Conservation (phyloP, 2,329 filamentous ascomycete genomes). For the Cyanodermella asteris region DNA sequence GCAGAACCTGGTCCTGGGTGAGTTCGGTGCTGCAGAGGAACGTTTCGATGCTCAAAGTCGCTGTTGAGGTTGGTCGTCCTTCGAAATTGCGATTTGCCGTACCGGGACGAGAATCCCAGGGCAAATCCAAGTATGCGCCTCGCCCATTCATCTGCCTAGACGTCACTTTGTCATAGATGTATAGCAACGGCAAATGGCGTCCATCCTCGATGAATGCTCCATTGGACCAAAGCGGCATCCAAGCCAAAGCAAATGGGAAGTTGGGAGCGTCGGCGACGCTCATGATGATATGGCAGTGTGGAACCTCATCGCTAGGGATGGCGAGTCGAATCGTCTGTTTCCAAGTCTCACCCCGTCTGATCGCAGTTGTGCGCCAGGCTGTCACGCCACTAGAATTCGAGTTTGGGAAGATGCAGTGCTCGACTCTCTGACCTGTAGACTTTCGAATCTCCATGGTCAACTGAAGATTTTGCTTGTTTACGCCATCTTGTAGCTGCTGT, state of each 20-base stretch:
- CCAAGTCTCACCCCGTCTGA: constrained; percentile 65
- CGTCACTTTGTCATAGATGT: constrained; percentile 81
- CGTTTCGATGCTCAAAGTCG: constrained; percentile 57
- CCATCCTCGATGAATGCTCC: constrained; percentile 81
- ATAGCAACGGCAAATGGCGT: constrained; percentile 56
- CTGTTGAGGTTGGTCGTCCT: constrained; percentile 44
- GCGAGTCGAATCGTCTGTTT: constrained; percentile 68
- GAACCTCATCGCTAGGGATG: constrained; percentile 58
- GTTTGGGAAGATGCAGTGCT: constrained; percentile 68
- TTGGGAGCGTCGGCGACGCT: constrained; percentile 70
- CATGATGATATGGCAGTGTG: constrained; percentile 68
- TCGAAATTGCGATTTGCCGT: too few relatives aligned
- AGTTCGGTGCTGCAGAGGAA: constrained; percentile 88
- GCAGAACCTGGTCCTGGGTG: constrained; percentile 71
- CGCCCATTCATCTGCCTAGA: constrained; percentile 48
- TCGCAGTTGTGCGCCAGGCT: constrained; percentile 69
- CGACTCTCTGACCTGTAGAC: constrained; percentile 56
- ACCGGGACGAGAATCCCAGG: constrained; percentile 56
- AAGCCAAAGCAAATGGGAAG: constrained; percentile 73
- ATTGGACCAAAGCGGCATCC: constrained; percentile 84
- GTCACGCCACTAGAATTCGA: constrained; percentile 62
- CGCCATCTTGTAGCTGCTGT: constrained; percentile 44
- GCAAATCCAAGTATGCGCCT: constrained; percentile 68
- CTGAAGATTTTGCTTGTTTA: constrained; percentile 54
- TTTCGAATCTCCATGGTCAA: constrained; percentile 75